These are phyloP conservation scores for Hypoxylon subgilvum DNA, from an alignment of 495 filamentous ascomycete species.

Conservation along the genomic window DNA sequence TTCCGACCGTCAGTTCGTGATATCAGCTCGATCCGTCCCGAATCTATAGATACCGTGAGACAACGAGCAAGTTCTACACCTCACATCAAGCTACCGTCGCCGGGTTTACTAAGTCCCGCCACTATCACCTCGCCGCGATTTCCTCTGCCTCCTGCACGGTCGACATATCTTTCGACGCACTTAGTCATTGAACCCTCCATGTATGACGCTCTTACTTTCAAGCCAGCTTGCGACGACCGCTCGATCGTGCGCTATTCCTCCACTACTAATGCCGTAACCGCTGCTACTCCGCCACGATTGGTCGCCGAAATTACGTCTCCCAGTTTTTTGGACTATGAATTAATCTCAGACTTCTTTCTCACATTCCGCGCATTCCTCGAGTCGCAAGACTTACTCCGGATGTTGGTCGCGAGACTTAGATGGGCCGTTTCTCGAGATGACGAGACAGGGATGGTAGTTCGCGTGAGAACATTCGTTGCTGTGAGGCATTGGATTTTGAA, in stretches of 20 bases:
- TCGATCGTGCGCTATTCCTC: conserved; percentile 84
- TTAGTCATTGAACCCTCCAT: conserved; percentile 64
- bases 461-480: conserved; percentile 94
- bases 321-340: conserved; percentile 93
- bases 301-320: conserved; percentile 98
- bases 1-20: conserved; percentile 40
- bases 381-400: conserved; percentile 73
- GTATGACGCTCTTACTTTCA: conserved; percentile 79
- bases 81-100: conserved; percentile 35
- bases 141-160: conserved; percentile 40
- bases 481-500: conserved; percentile 98
- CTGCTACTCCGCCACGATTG: conserved; percentile 88
- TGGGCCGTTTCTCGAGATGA: conserved; percentile 85
- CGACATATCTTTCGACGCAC: conserved; percentile 53
- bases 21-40: conserved; percentile 34
- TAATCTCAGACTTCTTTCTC: conserved; percentile 97
- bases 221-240: conserved; percentile 72
- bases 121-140: conserved; percentile 36
- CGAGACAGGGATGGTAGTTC: conserved; percentile 87
- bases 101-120: conserved; percentile 31
- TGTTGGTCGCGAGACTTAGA: conserved; percentile 81
- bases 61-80: conserved; percentile 41
- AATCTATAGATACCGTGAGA: conserved; percentile 37
- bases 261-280: conserved; percentile 74
- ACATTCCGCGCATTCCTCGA: conserved; percentile 89